These are phyloP conservation scores for Scutellaria barbata DNA, from an alignment of 257 asterid species.

Conservation along the genomic window DNA sequence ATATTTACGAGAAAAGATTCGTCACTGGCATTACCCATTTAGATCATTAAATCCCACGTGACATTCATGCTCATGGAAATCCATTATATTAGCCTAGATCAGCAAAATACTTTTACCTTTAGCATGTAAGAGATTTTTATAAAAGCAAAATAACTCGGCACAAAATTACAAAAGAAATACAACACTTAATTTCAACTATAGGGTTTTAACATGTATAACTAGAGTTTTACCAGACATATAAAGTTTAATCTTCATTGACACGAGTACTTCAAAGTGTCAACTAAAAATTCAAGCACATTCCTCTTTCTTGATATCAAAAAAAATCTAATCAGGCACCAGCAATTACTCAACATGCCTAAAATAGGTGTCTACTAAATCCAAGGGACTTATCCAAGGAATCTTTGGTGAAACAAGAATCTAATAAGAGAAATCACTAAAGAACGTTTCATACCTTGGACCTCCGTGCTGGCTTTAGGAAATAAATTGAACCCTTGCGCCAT, in stretches of 20 bases:
- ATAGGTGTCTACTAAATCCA: conserved; percentile 13
- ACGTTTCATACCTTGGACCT: conserved; percentile 73
- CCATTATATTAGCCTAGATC: background rate
- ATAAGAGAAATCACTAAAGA: no score
- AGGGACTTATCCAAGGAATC: no score
- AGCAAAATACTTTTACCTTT: background rate
- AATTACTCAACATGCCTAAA: no score
- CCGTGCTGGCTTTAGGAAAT: conserved; percentile 76
- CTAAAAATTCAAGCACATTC: background rate
- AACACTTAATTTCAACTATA: background rate
- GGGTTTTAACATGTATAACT: background rate
- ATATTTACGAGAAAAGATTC: background rate
- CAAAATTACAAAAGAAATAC: background rate
- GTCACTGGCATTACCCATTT: background rate
- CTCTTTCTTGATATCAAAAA: background rate
- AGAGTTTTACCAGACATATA: background rate
- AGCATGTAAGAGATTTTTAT: background rate
- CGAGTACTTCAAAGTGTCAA: background rate
- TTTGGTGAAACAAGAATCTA: no score
- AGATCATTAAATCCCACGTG: no score
- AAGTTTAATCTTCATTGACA: background rate
- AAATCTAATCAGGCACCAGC: no score
- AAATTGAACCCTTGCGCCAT: conserved; percentile 72
- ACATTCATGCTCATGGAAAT: background rate
- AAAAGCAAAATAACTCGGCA: background rate